A percentile compares a stretch with the other conserved stretches of the same genome.
These are phyloP conservation scores for Cornus kousa DNA, from an alignment of 148 eudicot species.

Conservation along the genomic window DNA sequence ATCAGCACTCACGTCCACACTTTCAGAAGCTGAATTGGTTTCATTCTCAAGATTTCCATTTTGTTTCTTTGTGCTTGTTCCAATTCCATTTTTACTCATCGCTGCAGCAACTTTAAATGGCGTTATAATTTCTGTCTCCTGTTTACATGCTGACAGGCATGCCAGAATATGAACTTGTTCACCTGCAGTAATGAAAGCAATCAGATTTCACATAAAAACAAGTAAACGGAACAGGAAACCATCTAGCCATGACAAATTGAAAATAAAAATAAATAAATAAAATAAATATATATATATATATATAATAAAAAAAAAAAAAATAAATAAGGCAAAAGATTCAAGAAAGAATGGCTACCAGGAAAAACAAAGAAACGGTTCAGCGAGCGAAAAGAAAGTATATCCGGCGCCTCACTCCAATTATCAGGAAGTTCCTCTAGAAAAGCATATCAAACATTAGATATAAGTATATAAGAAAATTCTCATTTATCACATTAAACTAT, in stretches of 20 bases:
- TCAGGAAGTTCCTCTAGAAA: conserved; percentile 73
- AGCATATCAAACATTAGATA: conserved; percentile 13
- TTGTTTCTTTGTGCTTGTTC: conserved; percentile 43
- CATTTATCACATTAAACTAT: neutral
- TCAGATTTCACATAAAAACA: conserved; percentile 2
- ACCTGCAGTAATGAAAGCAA: conserved; percentile 39
- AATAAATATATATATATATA: too few species aligned
- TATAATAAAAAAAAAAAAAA: neutral
- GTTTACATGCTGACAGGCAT: conserved; percentile 78
- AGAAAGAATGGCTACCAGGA: conserved; percentile 51
- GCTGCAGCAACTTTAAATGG: conserved; percentile 95
- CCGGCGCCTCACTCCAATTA: conserved; percentile 58
- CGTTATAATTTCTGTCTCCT: conserved; percentile 78
- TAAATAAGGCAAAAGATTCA: neutral
- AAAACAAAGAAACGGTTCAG: conserved; percentile 87
- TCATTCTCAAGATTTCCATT: conserved; percentile 44
- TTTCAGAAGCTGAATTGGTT: conserved; percentile 25
- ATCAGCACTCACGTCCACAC: conserved; percentile 28
- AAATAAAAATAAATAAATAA: neutral
- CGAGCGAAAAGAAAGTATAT: conserved; percentile 59
- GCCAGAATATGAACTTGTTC: conserved; percentile 88
- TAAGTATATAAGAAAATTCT: neutral
- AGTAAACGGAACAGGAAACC: neutral
- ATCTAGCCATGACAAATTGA: neutral
- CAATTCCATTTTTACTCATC: conserved; percentile 67